Base-by-base conservation (phyloP, 1,284 basidiomycete genomes). In the Testicularia cyperi region DNA sequence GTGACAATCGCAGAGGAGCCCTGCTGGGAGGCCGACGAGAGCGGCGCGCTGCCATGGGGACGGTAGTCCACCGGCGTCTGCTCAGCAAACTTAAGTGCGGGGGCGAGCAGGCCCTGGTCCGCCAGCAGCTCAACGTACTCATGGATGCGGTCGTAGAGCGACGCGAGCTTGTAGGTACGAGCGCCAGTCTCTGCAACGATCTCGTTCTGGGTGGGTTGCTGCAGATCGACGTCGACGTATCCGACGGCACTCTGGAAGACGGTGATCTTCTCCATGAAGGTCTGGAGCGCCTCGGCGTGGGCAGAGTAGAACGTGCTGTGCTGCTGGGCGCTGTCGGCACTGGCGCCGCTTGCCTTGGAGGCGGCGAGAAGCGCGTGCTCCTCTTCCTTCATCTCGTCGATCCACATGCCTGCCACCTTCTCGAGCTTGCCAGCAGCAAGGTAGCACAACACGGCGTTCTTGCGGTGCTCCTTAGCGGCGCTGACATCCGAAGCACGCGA, bases 241-340 rank as follows among this genome's bases (percentile, higher is more conserved):
- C 83, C 84, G 41, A 90, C 89, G 0, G 94, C 94, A 44, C 84
- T 83, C 56, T 89, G 86, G 84, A 98, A 98, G 29, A 95, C 86
- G 1, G 90, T 86, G 30, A 97, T 91, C 80, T 98, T 98, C 78
- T 98, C 94, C 72, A 97, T 84, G 79, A 98, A 94, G 0, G 87
- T 87, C 78, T 97, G 92, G 24, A 98, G 80, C 1, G 92, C 91
- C 36, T 86, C 83, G 0, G 88, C 90, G 70, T 94, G 92, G 0
- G 88, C 86, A 7, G 90, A 86, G 77, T 92, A 96, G 37, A 53
- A 62, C 27, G 45, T 68, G 14, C 67, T 66, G 19, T 54, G 38
- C 29, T 46, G 16, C 13, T 55, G 49, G 0, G 40, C 53, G n/a
- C n/a, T n/a, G n/a, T n/a, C n/a, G n/a, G n/a, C n/a, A n/a, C n/a